phyloP scores from a whole-genome alignment of 768 basidiomycete species.

The Hygrophoropsis aurantiaca region DNA sequence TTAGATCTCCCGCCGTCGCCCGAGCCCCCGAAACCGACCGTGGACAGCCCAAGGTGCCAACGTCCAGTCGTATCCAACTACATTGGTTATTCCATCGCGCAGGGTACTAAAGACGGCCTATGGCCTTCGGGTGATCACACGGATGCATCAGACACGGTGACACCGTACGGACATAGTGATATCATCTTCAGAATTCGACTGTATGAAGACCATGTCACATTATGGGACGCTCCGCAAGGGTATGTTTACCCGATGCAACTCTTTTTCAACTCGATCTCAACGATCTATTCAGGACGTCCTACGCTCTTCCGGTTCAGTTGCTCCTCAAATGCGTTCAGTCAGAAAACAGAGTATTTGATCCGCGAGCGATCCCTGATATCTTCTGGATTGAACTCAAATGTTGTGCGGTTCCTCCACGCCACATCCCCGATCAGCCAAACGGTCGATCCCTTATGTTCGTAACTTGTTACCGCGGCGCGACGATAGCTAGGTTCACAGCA shows the following conservation, averaged over 20 bases:
- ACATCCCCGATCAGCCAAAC: constrained; percentile 1
- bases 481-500: not conserved
- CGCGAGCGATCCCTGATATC: constrained; percentile 8
- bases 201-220: constrained; percentile 15
- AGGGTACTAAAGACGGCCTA: too few relatives aligned
- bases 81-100: too few relatives aligned
- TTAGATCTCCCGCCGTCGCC: not conserved
- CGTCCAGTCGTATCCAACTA: too few relatives aligned
- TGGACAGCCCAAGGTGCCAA: not conserved
- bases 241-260: constrained; percentile 8
- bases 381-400: constrained; percentile 20
- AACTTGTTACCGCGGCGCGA: constrained; percentile 16
- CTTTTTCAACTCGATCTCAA: not conserved
- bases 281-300: constrained; percentile 10
- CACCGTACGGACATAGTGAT: constrained; percentile 4
- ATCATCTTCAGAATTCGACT: constrained; percentile 13
- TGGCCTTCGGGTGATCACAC: too few relatives aligned
- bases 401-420: constrained; percentile 8
- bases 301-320: constrained; percentile 23
- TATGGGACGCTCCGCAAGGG: constrained; percentile 23
- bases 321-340: constrained; percentile 14
- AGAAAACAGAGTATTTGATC: constrained; percentile 7
- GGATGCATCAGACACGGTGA: too few relatives aligned
- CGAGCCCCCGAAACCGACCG: not conserved
- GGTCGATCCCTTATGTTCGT: constrained; percentile 5